Conservation (phyloP, 192 early-diverging fungal species). For the Podila clonocystis region DNA sequence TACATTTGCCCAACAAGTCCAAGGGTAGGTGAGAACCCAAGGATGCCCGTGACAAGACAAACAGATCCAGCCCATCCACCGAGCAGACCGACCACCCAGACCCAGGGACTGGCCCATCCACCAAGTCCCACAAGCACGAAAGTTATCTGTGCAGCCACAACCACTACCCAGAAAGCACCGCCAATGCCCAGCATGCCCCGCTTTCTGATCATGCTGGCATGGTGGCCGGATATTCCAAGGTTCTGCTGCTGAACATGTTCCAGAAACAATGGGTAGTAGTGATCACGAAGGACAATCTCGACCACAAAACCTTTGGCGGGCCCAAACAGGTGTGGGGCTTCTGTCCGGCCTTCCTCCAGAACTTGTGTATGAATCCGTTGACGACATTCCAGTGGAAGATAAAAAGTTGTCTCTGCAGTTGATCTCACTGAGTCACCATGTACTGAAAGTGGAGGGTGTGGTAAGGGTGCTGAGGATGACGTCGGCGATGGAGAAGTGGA, state of each 20-base stretch:
- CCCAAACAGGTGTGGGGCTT: constrained; percentile 34
- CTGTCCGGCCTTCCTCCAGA: constrained; percentile 33
- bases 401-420: constrained; percentile 27
- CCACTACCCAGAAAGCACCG: background rate
- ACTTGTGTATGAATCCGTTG: constrained; percentile 39
- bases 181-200: constrained; percentile 5
- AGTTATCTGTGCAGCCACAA: constrained; percentile 8
- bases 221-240: constrained; percentile 17
- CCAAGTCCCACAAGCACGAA: constrained; percentile 22
- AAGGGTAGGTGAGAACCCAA: constrained; percentile 24
- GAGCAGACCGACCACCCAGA: constrained; percentile 23
- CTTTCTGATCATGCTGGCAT: constrained; percentile 26
- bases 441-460: background rate
- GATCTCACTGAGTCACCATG: constrained; percentile 13
- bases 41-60: constrained; percentile 13
- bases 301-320: constrained; percentile 50
- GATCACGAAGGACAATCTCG: constrained; percentile 38
- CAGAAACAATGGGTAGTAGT: constrained; percentile 48
- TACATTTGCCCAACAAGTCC: constrained; percentile 28
- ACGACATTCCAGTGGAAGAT: constrained; percentile 41
- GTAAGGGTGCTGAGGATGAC: background rate
- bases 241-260: constrained; percentile 40
- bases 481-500: background rate
- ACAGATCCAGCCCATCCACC: constrained; percentile 17
- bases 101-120: constrained; percentile 30